These are phyloP conservation scores for Inga laurina DNA, from an alignment of 306 rosid species.

Conservation along the genomic window DNA sequence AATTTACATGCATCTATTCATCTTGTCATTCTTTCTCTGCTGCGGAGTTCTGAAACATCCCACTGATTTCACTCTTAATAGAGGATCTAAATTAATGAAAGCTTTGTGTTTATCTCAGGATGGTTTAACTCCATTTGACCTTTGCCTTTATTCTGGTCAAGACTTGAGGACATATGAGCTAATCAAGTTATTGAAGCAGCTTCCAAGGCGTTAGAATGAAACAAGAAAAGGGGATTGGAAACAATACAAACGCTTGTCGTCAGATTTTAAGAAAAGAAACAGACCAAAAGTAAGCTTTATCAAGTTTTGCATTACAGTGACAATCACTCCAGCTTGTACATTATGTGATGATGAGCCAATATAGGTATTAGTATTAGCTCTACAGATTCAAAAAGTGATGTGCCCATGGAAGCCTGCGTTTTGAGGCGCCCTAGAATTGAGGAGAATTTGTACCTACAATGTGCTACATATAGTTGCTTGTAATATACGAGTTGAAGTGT, in stretches of 20 bases:
- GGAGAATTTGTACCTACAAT: background rate
- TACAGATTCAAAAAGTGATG: background rate
- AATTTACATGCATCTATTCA: background rate
- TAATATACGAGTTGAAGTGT: background rate
- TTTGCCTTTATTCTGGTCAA: conserved; percentile 79
- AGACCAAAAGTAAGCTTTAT: conserved; percentile 21
- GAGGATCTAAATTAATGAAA: background rate
- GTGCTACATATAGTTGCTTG: background rate
- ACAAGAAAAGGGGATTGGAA: background rate
- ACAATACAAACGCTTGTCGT: background rate
- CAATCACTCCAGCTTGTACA: background rate
- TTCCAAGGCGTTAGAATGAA: conserved; percentile 39
- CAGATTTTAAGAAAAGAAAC: conserved; percentile 3
- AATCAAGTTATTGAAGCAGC: conserved; percentile 72
- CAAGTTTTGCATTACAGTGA: conserved; percentile 14
- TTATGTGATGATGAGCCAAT: background rate
- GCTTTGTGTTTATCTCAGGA: conserved; percentile 53
- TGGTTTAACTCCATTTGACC: conserved; percentile 80
- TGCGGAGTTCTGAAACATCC: background rate
- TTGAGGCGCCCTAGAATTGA: background rate
- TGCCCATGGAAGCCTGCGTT: background rate
- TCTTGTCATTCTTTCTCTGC: background rate
- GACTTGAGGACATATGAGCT: conserved; percentile 72
- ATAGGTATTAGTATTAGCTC: background rate
- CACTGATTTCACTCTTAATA: background rate